These are phyloP conservation scores for Hygrocybe punicea DNA, from an alignment of 768 basidiomycete genomes.

Conservation along the genomic window DNA sequence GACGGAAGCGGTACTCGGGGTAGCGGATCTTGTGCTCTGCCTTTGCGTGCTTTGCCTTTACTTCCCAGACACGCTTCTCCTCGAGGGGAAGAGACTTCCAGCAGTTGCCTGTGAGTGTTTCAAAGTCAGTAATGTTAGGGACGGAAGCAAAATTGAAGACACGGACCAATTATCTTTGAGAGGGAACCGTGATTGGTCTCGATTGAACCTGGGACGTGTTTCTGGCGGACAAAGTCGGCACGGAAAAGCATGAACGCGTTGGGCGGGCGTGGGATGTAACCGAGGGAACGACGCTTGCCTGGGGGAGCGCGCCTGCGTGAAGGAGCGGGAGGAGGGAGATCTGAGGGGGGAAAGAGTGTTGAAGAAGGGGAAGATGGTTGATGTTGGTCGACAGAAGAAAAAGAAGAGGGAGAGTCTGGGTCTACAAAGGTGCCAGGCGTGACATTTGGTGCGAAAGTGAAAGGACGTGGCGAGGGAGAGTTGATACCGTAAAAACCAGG, in stretches of 20 bases:
- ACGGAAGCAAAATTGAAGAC: constrained; percentile 26
- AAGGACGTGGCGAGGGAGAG: constrained; percentile 43
- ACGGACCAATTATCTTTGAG: constrained; percentile 66
- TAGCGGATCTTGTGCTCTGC: constrained; percentile 66
- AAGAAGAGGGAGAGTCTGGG: constrained; percentile 21
- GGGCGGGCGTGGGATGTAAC: constrained; percentile 75
- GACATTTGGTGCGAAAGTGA: constrained; percentile 63
- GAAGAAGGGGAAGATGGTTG: constrained; percentile 27
- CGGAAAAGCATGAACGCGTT: constrained; percentile 88
- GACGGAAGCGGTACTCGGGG: constrained; percentile 61
- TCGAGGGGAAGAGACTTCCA: constrained; percentile 70
- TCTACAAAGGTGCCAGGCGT: constrained; percentile 50
- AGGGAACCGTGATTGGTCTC: constrained; percentile 74
- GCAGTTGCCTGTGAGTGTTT: constrained; percentile 58
- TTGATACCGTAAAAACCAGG: constrained; percentile 52
- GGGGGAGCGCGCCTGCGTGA: constrained; percentile 52
- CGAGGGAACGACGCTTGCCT: constrained; percentile 56
- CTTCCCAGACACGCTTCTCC: constrained; percentile 72
- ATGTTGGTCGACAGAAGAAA: constrained; percentile 27
- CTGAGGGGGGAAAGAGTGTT: constrained; percentile 55
- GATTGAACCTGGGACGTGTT: constrained; percentile 74
- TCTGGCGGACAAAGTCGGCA: constrained; percentile 74
- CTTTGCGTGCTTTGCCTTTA: constrained; percentile 68
- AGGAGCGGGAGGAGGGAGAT: constrained; percentile 36
- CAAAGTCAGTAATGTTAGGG: not conserved